A percentile compares a stretch with the other conserved stretches of the same genome.
Evolutionary conservation across 768 basidiomycete genomes (phyloP).

Genomic region (Phaeotremella fagi): DNA sequence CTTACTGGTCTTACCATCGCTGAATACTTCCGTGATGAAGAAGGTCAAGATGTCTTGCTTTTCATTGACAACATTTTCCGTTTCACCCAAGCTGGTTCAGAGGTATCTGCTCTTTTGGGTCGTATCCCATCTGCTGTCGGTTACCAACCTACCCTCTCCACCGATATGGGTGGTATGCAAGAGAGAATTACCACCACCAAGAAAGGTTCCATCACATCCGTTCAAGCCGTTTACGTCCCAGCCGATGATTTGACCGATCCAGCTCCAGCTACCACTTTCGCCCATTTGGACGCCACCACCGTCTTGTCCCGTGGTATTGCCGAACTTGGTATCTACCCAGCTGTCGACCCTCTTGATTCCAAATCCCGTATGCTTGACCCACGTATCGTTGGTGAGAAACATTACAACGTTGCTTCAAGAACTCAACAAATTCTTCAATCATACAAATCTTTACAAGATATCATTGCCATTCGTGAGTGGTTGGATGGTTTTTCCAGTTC

Average conservation of each 20-base stretch:
- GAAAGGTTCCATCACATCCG: conserved; percentile 99
- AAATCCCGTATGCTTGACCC: conserved; percentile 99
- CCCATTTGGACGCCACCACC: conserved; percentile 99
- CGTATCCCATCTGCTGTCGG: conserved; percentile 99
- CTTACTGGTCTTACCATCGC: conserved; percentile 98
- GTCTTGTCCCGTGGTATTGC: conserved; percentile 95
- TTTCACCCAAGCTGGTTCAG: conserved; percentile 99
- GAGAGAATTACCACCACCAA: conserved; percentile 99
- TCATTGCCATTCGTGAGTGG: conserved; percentile 77
- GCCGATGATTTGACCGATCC: conserved; percentile 99
- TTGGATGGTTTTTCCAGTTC: not conserved
- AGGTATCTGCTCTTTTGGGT: conserved; percentile 98
- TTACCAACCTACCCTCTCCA: conserved; percentile 99
- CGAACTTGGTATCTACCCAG: conserved; percentile 87
- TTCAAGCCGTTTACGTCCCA: conserved; percentile 99
- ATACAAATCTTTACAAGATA: conserved; percentile 64
- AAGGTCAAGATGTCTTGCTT: conserved; percentile 99
- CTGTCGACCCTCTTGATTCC: conserved; percentile 98
- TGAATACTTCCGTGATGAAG: conserved; percentile 99
- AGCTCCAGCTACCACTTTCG: conserved; percentile 98
- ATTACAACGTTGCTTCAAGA: conserved; percentile 93
- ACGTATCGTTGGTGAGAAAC: conserved; percentile 84
- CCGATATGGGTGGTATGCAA: conserved; percentile 99
- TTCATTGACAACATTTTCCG: conserved; percentile 99
- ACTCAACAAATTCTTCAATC: conserved; percentile 78